These are phyloP conservation scores for Purpureocillium lavendulum DNA, from an alignment of 2,329 filamentous ascomycete genomes.

Conservation along the genomic window DNA sequence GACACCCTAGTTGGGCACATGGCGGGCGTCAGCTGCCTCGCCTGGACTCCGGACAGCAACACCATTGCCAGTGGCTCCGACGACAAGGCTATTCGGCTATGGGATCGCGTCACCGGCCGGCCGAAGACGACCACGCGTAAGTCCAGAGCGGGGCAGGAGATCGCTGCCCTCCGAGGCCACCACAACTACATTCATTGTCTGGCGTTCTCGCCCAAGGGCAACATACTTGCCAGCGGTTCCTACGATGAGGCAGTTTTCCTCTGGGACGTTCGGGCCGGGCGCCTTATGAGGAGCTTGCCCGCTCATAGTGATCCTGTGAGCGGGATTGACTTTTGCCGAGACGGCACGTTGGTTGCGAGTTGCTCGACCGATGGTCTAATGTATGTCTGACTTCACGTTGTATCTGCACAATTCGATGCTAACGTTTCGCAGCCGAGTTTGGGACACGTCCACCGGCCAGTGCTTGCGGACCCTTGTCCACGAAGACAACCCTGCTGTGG, in stretches of 20 bases:
- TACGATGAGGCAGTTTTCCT: constrained; percentile 97
- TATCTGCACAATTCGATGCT: constrained; percentile 4
- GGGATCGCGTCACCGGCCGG: constrained; percentile 63
- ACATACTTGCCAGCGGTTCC: constrained; percentile 89
- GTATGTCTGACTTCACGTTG: constrained; percentile 33
- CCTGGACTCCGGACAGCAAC: constrained; percentile 88
- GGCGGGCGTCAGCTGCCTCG: constrained; percentile 82
- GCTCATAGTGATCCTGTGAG: constrained; percentile 93
- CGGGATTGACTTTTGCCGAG: constrained; percentile 85
- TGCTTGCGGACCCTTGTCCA: constrained; percentile 92
- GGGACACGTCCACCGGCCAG: constrained; percentile 93
- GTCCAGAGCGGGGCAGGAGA: constrained; percentile 27
- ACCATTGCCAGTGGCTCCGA: constrained; percentile 87
- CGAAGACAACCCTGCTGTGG: constrained; percentile 88
- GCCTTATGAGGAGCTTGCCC: constrained; percentile 81
- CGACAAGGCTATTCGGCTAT: constrained; percentile 91
- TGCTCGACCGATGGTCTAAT: constrained; percentile 89
- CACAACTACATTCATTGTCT: constrained; percentile 95
- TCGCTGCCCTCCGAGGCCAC: constrained; percentile 66
- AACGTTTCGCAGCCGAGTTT: constrained; percentile 57
- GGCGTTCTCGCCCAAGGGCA: constrained; percentile 95
- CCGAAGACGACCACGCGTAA: constrained; percentile 39
- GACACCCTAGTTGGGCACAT: constrained; percentile 91
- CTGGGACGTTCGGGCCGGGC: constrained; percentile 87
- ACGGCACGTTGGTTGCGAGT: constrained; percentile 86